Evolutionary conservation across 805 yeast species (phyloP).

Genomic region (Sugiyamaella qingdaonensis): DNA sequence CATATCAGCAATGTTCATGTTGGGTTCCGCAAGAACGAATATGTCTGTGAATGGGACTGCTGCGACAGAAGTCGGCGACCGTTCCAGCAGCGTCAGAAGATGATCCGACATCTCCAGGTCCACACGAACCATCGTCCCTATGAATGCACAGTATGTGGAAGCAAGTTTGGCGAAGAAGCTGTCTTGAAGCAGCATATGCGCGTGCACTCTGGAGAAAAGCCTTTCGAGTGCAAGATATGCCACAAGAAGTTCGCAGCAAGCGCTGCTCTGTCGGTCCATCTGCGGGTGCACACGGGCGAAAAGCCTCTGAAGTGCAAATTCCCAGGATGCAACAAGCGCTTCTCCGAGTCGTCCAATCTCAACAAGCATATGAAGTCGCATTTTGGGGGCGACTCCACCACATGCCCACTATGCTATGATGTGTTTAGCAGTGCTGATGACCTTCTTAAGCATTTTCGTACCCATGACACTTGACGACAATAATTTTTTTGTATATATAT

Average conservation of each 20-base stretch:
- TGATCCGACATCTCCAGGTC: conserved; percentile 78
- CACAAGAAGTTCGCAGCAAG: conserved; percentile 77
- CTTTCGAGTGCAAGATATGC: conserved; percentile 70
- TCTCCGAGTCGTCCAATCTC: conserved; percentile 84
- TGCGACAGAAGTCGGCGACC: conserved; percentile 62
- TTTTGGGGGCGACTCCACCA: conserved; percentile 6
- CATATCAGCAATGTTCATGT: conserved; percentile 70
- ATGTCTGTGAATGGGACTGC: conserved; percentile 72
- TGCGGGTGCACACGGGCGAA: conserved; percentile 84
- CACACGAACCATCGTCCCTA: conserved; percentile 85
- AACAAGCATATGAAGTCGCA: conserved; percentile 86
- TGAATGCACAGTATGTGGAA: conserved; percentile 64
- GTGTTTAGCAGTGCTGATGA: conserved; percentile 4
- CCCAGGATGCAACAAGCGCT: conserved; percentile 78
- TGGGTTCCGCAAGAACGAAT: conserved; percentile 64
- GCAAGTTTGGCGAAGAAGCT: conserved; percentile 69
- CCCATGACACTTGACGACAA: neutral
- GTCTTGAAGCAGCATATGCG: conserved; percentile 79
- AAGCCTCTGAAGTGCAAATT: conserved; percentile 77
- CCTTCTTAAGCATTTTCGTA: conserved; percentile 7
- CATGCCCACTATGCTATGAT: conserved; percentile 6
- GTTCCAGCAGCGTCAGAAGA: conserved; percentile 80
- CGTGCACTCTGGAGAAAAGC: conserved; percentile 86
- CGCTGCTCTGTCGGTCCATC: conserved; percentile 77
- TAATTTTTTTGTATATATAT: neutral